Evolutionary conservation across 768 basidiomycete species (phyloP).

Genomic region (Russula lepida): DNA sequence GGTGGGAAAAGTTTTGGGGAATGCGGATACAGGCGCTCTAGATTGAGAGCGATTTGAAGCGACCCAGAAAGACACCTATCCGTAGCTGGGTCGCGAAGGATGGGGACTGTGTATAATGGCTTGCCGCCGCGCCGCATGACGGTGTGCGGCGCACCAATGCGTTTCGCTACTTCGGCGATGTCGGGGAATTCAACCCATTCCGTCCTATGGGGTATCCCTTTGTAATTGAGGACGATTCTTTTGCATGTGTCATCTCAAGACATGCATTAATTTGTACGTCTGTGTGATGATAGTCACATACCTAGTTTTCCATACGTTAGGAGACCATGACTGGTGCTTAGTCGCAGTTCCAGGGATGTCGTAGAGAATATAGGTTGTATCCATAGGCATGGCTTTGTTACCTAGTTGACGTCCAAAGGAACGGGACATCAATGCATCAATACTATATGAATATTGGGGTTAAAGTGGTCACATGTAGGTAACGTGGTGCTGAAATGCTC

Average conservation of each 20-base stretch:
- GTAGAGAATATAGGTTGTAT: conserved; percentile 9
- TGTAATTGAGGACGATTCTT: conserved; percentile 35
- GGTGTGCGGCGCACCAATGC: conserved; percentile 33
- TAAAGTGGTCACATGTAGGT: neutral
- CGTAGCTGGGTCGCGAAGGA: conserved; percentile 38
- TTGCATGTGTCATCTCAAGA: neutral
- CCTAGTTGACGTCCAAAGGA: neutral
- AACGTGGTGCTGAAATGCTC: too few species aligned
- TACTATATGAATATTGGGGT: too few species aligned
- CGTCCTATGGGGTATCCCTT: conserved; percentile 37
- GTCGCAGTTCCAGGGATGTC: conserved; percentile 14
- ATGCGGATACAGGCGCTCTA: conserved; percentile 40
- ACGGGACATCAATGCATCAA: too few species aligned
- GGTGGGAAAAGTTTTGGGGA: conserved; percentile 32
- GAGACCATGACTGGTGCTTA: conserved; percentile 25
- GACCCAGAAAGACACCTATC: conserved; percentile 33
- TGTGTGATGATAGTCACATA: conserved; percentile 10
- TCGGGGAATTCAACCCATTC: conserved; percentile 47
- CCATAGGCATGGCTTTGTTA: neutral
- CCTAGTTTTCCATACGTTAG: conserved; percentile 30
- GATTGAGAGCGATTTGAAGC: conserved; percentile 37
- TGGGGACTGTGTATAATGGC: conserved; percentile 37
- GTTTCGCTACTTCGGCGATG: conserved; percentile 31
- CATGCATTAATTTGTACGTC: neutral
- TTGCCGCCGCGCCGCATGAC: conserved; percentile 23